A percentile compares a stretch with the other conserved stretches of the same genome.
phyloP scores from a whole-genome alignment of 768 basidiomycete species.

The Podaxis sp. region DNA sequence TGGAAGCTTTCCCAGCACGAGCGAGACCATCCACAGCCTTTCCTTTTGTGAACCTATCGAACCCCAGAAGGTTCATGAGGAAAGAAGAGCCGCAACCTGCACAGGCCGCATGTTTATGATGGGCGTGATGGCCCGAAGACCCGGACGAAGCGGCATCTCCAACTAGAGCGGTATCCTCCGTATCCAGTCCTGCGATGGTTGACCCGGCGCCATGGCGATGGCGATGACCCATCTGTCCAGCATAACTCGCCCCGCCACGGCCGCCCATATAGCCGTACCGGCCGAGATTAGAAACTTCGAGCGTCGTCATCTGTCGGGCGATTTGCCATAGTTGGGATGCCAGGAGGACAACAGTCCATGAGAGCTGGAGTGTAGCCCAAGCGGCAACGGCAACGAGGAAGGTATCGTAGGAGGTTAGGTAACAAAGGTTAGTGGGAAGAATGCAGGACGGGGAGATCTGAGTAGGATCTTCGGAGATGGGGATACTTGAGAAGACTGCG shows the following conservation, averaged over 20 bases:
- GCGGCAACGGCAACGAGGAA: slow-evolving; percentile 80
- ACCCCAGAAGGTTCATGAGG: slow-evolving; percentile 86
- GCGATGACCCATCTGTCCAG: slow-evolving; percentile 78
- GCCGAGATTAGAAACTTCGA: slow-evolving; percentile 94
- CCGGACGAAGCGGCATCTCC: slow-evolving; percentile 22
- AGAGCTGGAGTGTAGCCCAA: slow-evolving; percentile 94
- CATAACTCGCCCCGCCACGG: slow-evolving; percentile 66
- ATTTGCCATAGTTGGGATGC: slow-evolving; percentile 91
- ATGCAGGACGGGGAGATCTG: slow-evolving; percentile 62
- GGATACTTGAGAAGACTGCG: slow-evolving; percentile 55
- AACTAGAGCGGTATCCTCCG: slow-evolving; percentile 45
- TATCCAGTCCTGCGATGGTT: slow-evolving; percentile 42
- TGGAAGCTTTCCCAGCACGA: slow-evolving; percentile 70
- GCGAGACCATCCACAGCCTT: slow-evolving; percentile 86
- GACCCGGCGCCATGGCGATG: slow-evolving; percentile 39
- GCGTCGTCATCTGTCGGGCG: slow-evolving; percentile 90
- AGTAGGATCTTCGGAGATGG: slow-evolving; percentile 35
- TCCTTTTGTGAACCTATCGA: slow-evolving; percentile 93
- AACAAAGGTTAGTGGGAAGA: slow-evolving; percentile 69
- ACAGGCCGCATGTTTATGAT: slow-evolving; percentile 31
- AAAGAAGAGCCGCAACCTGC: slow-evolving; percentile 58
- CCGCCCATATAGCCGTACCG: slow-evolving; percentile 98
- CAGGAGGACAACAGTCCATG: slow-evolving; percentile 90
- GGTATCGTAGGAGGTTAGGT: slow-evolving; percentile 67
- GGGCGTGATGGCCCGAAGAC: slow-evolving; percentile 36